A percentile compares a stretch with the other conserved stretches of the same genome.
phyloP scores from a whole-genome alignment of 2,329 filamentous ascomycete species.

The Chrysoporthe deuterocubensis region DNA sequence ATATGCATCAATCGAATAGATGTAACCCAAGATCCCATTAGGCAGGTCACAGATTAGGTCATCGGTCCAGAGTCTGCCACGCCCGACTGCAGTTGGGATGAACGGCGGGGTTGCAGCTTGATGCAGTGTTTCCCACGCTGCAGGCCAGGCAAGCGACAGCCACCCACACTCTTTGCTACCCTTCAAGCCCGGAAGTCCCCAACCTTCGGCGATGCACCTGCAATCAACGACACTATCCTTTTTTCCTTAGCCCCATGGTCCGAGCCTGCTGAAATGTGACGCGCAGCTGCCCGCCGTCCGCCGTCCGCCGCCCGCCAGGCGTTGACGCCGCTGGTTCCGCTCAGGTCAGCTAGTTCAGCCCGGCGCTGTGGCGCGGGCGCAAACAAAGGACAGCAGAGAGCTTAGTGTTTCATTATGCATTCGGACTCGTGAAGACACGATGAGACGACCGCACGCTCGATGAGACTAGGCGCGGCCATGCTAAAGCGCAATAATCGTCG shows the following conservation, averaged over 20 bases:
- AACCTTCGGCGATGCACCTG: too few relatives aligned
- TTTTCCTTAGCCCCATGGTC: too few relatives aligned
- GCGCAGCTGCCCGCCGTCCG: too few relatives aligned
- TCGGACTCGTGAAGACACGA: neutral
- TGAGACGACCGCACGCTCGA: neutral
- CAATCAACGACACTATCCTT: too few relatives aligned
- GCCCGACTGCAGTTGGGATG: neutral
- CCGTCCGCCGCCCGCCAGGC: too few relatives aligned
- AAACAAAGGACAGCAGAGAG: neutral
- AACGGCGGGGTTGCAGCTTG: neutral
- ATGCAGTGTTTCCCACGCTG: neutral
- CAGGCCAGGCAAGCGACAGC: neutral
- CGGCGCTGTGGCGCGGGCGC: neutral
- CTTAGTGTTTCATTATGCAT: neutral
- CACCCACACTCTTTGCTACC: neutral
- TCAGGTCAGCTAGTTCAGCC: neutral
- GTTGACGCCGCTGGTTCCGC: neutral
- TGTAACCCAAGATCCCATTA: neutral
- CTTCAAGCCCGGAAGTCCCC: too few relatives aligned
- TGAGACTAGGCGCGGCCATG: neutral
- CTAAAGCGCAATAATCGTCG: neutral
- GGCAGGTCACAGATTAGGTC: neutral
- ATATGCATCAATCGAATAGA: neutral
- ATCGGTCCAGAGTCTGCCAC: neutral
- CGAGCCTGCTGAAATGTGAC: too few relatives aligned